Base-by-base conservation (phyloP, 176 grass and related monocot species). In the Cymbopogon citratus region DNA sequence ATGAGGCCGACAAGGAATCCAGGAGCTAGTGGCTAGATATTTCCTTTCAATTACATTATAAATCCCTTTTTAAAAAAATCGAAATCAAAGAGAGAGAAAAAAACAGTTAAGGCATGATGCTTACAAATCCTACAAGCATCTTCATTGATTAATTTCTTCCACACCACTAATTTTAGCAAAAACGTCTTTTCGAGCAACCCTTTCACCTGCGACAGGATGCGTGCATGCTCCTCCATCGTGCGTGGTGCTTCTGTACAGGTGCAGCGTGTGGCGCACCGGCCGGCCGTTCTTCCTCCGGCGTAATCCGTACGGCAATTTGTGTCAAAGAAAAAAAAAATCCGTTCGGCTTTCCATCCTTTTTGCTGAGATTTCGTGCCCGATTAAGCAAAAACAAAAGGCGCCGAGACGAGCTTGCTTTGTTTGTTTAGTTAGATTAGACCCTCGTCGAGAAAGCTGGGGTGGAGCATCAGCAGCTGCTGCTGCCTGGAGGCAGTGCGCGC, bases 1-100 rank as follows among this genome's bases (percentile, higher is more conserved):
- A 85, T 5, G 78, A 84, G 76, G 63, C 81, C 76, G 77, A 82
- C 87, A 82, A 12, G 66, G 87, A 85, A 77, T 89, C 82, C 63
- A 56, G 64, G 71, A 72, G 34, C 43, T 54, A 26, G 54, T 54
- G 56, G 18, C 76, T 54, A 25, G 77, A 54, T 71, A 70, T 81
- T 84, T 45, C 49, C 31, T 49, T 63, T 51, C 56, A 60, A n/a
- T 35, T 18, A 16, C 40, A 13, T 2, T 52, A n/a, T 29, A 71
- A 63, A 15, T 41, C 23, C 24, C 24, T 3, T n/a, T 3, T 4
- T 51, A 10, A 43, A 26, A 25, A 71, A 45, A 27, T 26, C 3
- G 9, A 24, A 59, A 24, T 59, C n/a, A 59, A 24, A 59, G 52
- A n/a, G 1, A 19, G 5, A 56, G 0, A n/a, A 24, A 0, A 24